phyloP scores from a whole-genome alignment of 1,284 basidiomycete species.

The Ustilago nuda region DNA sequence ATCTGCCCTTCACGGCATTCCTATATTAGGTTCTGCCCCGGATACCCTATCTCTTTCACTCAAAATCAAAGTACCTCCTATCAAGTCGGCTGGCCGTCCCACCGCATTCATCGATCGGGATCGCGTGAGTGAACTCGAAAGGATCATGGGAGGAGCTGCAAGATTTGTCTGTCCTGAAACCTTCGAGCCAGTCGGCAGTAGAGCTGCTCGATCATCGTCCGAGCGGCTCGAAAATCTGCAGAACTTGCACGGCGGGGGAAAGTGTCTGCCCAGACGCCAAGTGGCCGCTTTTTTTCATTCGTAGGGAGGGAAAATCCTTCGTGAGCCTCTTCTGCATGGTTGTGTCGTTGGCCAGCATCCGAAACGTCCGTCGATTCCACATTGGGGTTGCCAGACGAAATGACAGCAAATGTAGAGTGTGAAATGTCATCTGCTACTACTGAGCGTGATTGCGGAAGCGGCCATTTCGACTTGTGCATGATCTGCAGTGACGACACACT shows the following conservation, averaged over 20 bases:
- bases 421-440: neutral
- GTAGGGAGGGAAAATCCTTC: too few species aligned
- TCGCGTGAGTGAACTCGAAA: neutral
- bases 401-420: slow-evolving; percentile 3
- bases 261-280: too few species aligned
- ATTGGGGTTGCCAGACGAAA: neutral
- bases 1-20: neutral
- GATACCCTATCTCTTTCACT: too few species aligned
- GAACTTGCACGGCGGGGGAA: too few species aligned
- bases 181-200: too few species aligned
- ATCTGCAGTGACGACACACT: slow-evolving; percentile 6
- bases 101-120: neutral
- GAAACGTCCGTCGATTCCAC: too few species aligned
- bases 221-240: too few species aligned
- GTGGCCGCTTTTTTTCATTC: too few species aligned
- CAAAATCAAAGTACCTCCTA: too few species aligned
- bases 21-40: neutral
- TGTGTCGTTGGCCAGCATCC: too few species aligned
- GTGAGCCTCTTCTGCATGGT: too few species aligned
- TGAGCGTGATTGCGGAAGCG: slow-evolving; percentile 1
- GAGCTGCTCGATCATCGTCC: too few species aligned
- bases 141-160: neutral
- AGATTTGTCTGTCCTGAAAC: neutral
- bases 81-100: neutral
- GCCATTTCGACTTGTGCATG: slow-evolving; percentile 14